Conservation (phyloP, 352 stramenopile genomes). For the Phytophthora fragariae region DNA sequence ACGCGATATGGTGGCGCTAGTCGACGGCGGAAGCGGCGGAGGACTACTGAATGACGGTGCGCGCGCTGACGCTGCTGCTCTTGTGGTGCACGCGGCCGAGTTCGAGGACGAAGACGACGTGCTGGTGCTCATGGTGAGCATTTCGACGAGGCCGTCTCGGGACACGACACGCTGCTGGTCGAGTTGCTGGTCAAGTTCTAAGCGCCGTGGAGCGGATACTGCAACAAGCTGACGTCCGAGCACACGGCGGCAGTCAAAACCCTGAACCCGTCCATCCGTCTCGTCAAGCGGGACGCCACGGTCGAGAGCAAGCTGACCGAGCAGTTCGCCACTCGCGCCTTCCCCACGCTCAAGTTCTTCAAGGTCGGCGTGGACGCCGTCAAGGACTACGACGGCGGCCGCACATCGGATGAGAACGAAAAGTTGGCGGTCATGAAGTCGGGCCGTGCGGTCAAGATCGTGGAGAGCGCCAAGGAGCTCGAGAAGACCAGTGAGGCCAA, state of each 20-base stretch:
- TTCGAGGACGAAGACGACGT: too few species aligned
- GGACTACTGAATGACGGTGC: too few species aligned
- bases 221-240: slow-evolving; percentile 92
- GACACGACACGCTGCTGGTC: too few species aligned
- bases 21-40: too few species aligned
- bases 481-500: slow-evolving; percentile 79
- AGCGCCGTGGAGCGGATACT: slow-evolving; percentile 96
- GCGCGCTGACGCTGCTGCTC: too few species aligned
- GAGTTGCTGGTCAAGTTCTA: slow-evolving; percentile 67
- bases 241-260: slow-evolving; percentile 88
- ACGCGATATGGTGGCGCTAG: too few species aligned
- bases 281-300: slow-evolving; percentile 66
- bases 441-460: too few species aligned
- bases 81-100: too few species aligned
- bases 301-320: slow-evolving; percentile 80
- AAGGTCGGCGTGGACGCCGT: slow-evolving; percentile 79
- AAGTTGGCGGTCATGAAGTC: too few species aligned
- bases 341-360: slow-evolving; percentile 95
- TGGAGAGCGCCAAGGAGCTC: slow-evolving; percentile 69
- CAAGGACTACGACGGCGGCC: slow-evolving; percentile 49
- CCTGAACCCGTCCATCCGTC: slow-evolving; percentile 74
- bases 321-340: slow-evolving; percentile 84
- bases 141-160: too few species aligned
- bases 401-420: too few species aligned
- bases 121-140: too few species aligned